These are phyloP conservation scores for Metschnikowia matae DNA, from an alignment of 805 yeast species.

Conservation along the genomic window DNA sequence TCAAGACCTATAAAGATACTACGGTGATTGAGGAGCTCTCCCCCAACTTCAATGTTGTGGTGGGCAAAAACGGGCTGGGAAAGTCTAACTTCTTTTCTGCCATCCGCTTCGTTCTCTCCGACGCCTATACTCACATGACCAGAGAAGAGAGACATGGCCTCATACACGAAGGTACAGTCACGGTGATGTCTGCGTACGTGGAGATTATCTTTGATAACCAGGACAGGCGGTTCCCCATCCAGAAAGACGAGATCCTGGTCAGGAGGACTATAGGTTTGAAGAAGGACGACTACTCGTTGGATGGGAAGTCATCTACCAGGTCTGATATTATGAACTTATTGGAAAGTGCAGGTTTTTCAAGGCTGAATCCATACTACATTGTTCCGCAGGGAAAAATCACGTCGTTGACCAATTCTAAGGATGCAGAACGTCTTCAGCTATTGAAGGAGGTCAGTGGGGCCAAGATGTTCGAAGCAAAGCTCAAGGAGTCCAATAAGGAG, in stretches of 20 bases:
- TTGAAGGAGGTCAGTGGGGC: constrained; percentile 96
- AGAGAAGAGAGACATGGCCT: constrained; percentile 83
- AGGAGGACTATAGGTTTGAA: constrained; percentile 91
- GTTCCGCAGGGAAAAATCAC: constrained; percentile 96
- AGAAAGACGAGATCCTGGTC: constrained; percentile 63
- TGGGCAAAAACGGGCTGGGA: constrained; percentile 95
- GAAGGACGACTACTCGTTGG: constrained; percentile 85
- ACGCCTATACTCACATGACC: constrained; percentile 79
- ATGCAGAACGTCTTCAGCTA: constrained; percentile 69
- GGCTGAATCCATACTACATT: constrained; percentile 88
- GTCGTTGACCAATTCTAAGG: constrained; percentile 83
- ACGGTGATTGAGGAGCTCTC: constrained; percentile 74
- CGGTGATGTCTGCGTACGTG: constrained; percentile 89
- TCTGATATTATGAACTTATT: constrained; percentile 75
- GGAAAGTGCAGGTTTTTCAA: constrained; percentile 90
- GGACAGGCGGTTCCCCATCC: constrained; percentile 69
- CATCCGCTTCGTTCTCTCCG: constrained; percentile 84
- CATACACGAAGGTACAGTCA: constrained; percentile 86
- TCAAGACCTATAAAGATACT: constrained; percentile 85
- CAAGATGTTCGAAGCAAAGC: constrained; percentile 76
- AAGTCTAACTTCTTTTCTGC: constrained; percentile 96
- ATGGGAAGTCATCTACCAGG: constrained; percentile 73
- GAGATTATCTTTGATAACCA: constrained; percentile 83
- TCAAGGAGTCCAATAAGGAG: constrained; percentile 74
- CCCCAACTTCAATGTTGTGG: constrained; percentile 75